phyloP scores from a whole-genome alignment of 2,329 filamentous ascomycete genomes.

The Stagonosporopsis vannaccii region DNA sequence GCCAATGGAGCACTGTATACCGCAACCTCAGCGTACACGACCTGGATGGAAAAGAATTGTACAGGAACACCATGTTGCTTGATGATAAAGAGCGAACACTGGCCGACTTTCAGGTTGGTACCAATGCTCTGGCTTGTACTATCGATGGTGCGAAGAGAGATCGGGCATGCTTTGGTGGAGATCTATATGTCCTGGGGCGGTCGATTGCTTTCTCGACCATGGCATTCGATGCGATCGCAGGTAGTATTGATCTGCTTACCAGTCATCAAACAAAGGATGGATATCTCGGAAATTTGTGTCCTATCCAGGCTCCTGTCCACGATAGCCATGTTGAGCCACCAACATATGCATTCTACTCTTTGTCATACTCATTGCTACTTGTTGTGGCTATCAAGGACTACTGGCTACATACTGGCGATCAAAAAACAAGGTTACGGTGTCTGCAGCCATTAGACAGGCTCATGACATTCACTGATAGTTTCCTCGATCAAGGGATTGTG shows the following conservation, averaged over 20 bases:
- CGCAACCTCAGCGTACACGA: conserved; percentile 8
- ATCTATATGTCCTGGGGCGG: conserved; percentile 16
- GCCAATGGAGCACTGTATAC: conserved; percentile 9
- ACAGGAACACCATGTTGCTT: conserved; percentile 7
- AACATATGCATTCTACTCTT: conserved; percentile 15
- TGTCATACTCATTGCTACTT: conserved; percentile 15
- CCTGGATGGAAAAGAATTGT: not conserved
- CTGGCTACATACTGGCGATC: conserved; percentile 15
- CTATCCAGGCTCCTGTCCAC: conserved; percentile 16
- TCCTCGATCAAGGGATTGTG: conserved; percentile 8
- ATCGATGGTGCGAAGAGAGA: conserved; percentile 19
- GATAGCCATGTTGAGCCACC: conserved; percentile 8
- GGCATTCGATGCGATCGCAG: conserved; percentile 9
- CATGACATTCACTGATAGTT: conserved; percentile 1
- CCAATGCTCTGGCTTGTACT: conserved; percentile 14
- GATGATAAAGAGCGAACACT: conserved; percentile 5
- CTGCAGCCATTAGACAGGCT: not conserved
- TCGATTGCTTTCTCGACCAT: conserved; percentile 17
- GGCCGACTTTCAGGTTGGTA: conserved; percentile 17
- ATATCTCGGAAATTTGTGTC: conserved; percentile 13
- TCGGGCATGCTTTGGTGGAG: conserved; percentile 17
- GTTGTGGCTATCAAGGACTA: conserved; percentile 16
- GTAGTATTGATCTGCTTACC: conserved; percentile 13
- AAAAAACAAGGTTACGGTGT: conserved; percentile 1
- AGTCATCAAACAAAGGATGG: conserved; percentile 18